Percentiles rank a stretch among this genome's conserved stretches.
Evolutionary conservation across 805 yeast genomes (phyloP).

Genomic region (Suhomyces sp.): DNA sequence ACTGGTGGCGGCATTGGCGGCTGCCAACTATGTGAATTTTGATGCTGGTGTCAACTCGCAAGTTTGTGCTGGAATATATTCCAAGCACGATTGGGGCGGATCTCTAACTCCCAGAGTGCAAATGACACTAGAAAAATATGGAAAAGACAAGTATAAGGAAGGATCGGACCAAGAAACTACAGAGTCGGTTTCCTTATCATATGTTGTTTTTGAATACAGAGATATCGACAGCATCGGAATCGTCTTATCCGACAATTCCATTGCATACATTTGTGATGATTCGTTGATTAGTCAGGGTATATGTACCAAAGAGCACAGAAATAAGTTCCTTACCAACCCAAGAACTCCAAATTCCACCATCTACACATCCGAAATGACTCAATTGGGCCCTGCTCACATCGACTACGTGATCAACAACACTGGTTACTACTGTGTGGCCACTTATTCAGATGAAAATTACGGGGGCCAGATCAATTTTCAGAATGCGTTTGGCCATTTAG

Average conservation of each 20-base stretch:
- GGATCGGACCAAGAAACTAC: slow-evolving; percentile 23
- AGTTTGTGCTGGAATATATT: slow-evolving; percentile 87
- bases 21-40: slow-evolving; percentile 48
- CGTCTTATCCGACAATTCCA: slow-evolving; percentile 36
- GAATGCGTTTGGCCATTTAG: slow-evolving; percentile 85
- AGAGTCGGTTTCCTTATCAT: slow-evolving; percentile 48
- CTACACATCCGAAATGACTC: slow-evolving; percentile 51
- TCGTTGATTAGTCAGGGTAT: slow-evolving; percentile 50
- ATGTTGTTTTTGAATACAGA: slow-evolving; percentile 79
- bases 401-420: slow-evolving; percentile 67
- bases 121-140: slow-evolving; percentile 26
- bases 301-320: slow-evolving; percentile 55
- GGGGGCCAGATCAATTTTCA: slow-evolving; percentile 75
- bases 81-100: slow-evolving; percentile 87
- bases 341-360: slow-evolving; percentile 52
- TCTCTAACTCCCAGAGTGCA: slow-evolving; percentile 52
- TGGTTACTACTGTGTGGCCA: slow-evolving; percentile 90
- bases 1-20: slow-evolving; percentile 4
- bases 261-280: slow-evolving; percentile 73
- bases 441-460: slow-evolving; percentile 49
- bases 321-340: slow-evolving; percentile 58
- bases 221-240: slow-evolving; percentile 72
- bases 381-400: slow-evolving; percentile 57
- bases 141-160: slow-evolving; percentile 25
- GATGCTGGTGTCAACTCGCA: slow-evolving; percentile 50